Conservation (phyloP, 2,329 filamentous ascomycete species). For the Dactylellina haptotyla region DNA sequence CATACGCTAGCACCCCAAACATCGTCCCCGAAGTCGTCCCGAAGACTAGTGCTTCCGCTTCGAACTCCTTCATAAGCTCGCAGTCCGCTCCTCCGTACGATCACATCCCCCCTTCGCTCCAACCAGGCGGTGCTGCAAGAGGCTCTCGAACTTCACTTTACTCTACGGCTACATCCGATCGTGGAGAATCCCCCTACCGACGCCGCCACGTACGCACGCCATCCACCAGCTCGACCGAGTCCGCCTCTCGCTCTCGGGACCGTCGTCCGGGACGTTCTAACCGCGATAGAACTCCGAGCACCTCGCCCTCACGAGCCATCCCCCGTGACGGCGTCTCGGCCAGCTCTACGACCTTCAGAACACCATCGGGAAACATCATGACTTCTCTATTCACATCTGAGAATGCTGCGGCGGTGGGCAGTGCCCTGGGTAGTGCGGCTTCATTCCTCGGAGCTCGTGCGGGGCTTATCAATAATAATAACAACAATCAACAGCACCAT, state of each 20-base stretch:
- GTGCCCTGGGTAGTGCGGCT: slow-evolving; percentile 34
- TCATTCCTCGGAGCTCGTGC: slow-evolving; percentile 32
- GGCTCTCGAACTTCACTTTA: slow-evolving; percentile 11
- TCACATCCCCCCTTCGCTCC: slow-evolving; percentile 41
- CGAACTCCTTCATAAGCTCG: slow-evolving; percentile 33
- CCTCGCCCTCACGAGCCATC: slow-evolving; percentile 34
- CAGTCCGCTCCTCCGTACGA: slow-evolving; percentile 14
- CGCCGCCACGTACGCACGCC: slow-evolving; percentile 29
- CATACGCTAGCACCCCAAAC: slow-evolving; percentile 17
- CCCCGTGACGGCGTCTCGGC: slow-evolving; percentile 27
- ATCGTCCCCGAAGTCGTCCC: slow-evolving; percentile 40
- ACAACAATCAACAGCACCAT: slow-evolving; percentile 2
- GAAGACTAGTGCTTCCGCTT: not conserved
- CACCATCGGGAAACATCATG: slow-evolving; percentile 45
- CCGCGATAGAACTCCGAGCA: slow-evolving; percentile 39
- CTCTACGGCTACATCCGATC: slow-evolving; percentile 23
- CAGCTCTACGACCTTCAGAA: slow-evolving; percentile 3
- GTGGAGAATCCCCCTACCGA: slow-evolving; percentile 10
- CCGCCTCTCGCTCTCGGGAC: slow-evolving; percentile 37
- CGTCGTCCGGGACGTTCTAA: slow-evolving; percentile 15
- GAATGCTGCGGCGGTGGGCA: slow-evolving; percentile 49
- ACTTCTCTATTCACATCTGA: slow-evolving; percentile 35
- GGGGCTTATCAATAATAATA: slow-evolving; percentile 14
- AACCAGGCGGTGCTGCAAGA: no score
- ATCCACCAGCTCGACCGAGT: slow-evolving; percentile 36